Percentiles rank a stretch among this genome's conserved stretches.
These are phyloP conservation scores for Coemansia sp. DNA, from an alignment of 192 early-diverging fungal genomes.

Conservation along the genomic window DNA sequence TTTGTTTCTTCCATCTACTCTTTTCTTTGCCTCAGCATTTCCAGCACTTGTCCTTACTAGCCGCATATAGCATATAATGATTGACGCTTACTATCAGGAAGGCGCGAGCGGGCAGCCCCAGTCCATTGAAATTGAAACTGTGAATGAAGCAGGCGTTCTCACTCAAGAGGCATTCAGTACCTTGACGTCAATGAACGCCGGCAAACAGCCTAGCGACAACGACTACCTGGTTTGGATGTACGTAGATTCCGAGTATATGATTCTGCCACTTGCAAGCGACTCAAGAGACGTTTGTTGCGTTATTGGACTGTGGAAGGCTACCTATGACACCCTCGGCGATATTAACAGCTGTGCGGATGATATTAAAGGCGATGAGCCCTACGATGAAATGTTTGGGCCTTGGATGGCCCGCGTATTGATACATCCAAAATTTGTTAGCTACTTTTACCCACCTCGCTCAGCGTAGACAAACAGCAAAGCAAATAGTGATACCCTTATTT, in stretches of 20 bases:
- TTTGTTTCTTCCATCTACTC: background rate
- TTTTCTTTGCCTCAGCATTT: background rate
- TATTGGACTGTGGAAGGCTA: background rate
- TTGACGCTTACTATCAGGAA: background rate
- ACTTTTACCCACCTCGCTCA: background rate
- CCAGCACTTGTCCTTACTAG: background rate
- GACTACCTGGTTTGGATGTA: slow-evolving; percentile 3
- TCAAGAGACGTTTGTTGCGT: background rate
- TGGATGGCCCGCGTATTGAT: background rate
- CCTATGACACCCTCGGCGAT: background rate
- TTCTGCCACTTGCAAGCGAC: background rate
- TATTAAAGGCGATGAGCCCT: background rate
- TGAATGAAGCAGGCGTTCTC: background rate
- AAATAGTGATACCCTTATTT: too few species aligned
- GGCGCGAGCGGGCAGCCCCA: background rate
- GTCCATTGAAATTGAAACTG: background rate
- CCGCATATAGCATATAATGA: background rate
- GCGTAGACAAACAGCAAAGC: background rate
- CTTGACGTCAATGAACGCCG: background rate
- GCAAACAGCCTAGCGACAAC: background rate
- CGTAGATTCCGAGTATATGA: background rate
- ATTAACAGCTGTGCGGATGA: background rate
- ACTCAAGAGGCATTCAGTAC: background rate
- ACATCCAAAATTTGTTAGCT: background rate
- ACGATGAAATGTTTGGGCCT: background rate